A percentile compares a stretch with the other conserved stretches of the same genome.
These are phyloP conservation scores for Rhizopus microsporus DNA, from an alignment of 371 early-diverging fungal species.

Conservation along the genomic window DNA sequence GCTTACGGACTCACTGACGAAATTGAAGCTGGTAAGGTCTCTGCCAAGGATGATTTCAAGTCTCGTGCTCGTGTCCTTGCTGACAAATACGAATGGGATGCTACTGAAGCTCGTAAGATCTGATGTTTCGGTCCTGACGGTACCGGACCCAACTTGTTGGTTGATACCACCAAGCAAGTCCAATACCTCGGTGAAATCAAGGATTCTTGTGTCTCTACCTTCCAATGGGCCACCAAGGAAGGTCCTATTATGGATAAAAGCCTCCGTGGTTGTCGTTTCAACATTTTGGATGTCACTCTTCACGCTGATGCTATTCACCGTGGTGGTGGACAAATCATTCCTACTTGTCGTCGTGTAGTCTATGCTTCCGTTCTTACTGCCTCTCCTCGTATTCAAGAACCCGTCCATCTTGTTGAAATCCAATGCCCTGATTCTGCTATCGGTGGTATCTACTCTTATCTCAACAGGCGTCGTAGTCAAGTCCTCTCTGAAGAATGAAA, in stretches of 20 bases:
- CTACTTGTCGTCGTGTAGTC: constrained; percentile 90
- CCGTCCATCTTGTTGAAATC: constrained; percentile 98
- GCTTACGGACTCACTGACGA: constrained; percentile 83
- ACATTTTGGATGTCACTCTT: constrained; percentile 96
- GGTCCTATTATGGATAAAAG: constrained; percentile 86
- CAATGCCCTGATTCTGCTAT: constrained; percentile 95
- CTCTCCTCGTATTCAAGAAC: constrained; percentile 96
- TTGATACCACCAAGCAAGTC: constrained; percentile 98
- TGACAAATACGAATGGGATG: constrained; percentile 95
- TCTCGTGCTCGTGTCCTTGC: constrained; percentile 92
- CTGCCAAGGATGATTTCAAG: constrained; percentile 96
- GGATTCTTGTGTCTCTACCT: constrained; percentile 95
- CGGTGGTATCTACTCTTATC: constrained; percentile 97
- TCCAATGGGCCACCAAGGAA: constrained; percentile 95
- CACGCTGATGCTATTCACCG: constrained; percentile 99
- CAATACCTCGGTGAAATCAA: constrained; percentile 99
- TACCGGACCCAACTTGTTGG: constrained; percentile 93
- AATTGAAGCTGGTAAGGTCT: constrained; percentile 93
- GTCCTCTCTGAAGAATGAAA: constrained; percentile 94
- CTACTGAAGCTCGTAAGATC: constrained; percentile 98
- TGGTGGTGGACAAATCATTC: constrained; percentile 98
- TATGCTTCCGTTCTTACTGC: constrained; percentile 95
- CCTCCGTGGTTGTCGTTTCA: constrained; percentile 97
- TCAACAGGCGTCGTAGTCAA: constrained; percentile 98
- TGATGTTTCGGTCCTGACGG: constrained; percentile 99